Conservation (phyloP, 2,329 filamentous ascomycete species). For the Botryotinia calthae region DNA sequence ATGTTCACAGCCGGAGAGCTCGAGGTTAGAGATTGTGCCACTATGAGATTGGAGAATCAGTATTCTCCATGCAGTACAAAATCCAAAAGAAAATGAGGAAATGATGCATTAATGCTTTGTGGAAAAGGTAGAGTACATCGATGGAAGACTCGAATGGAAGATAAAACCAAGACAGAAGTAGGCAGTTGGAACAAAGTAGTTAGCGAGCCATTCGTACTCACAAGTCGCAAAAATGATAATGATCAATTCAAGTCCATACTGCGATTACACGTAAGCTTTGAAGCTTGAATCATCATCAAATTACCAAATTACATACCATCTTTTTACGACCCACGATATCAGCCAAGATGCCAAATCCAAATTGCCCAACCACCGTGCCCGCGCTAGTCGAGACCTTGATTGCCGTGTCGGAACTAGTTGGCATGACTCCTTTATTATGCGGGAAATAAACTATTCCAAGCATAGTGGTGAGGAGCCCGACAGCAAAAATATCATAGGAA, state of each 20-base stretch:
- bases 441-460: conserved; percentile 30
- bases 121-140: background rate
- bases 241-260: conserved; percentile 73
- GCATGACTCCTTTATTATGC: conserved; percentile 52
- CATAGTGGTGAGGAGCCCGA: conserved; percentile 66
- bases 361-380: conserved; percentile 78
- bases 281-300: background rate
- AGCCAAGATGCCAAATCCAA: conserved; percentile 73
- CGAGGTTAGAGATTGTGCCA: conserved; percentile 66
- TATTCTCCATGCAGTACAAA: background rate
- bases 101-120: background rate
- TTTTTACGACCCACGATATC: conserved; percentile 73
- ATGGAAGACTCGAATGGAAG: background rate
- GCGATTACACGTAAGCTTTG: background rate
- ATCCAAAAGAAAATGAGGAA: background rate
- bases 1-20: conserved; percentile 59
- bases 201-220: background rate
- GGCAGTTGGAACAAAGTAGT: background rate
- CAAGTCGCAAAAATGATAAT: conserved; percentile 72
- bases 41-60: background rate
- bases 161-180: background rate
- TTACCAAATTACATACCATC: too few species aligned
- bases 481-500: conserved; percentile 57
- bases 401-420: conserved; percentile 67
- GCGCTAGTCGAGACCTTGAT: conserved; percentile 82